Conservation (phyloP, 441 rosid genomes). For the Mallotus japonicus region DNA sequence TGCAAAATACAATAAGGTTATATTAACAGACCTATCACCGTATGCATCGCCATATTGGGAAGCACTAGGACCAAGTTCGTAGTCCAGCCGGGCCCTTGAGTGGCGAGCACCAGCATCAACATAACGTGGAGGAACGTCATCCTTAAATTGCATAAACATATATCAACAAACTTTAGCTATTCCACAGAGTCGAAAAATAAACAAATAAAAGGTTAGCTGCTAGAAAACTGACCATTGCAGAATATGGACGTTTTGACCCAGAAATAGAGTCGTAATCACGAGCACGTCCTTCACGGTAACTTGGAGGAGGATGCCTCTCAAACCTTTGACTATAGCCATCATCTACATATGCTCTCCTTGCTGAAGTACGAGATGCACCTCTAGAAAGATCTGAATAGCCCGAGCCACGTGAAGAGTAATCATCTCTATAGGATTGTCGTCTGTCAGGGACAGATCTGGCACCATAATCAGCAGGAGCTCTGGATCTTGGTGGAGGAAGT, state of each 20-base stretch:
- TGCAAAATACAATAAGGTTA: not conserved
- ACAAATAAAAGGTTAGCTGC: not conserved
- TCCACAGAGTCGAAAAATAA: not conserved
- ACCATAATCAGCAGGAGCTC: slow-evolving; percentile 70
- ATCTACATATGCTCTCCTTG: slow-evolving; percentile 78
- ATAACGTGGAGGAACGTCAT: slow-evolving; percentile 81
- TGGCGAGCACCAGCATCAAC: slow-evolving; percentile 66
- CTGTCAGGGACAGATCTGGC: slow-evolving; percentile 76
- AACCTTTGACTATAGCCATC: slow-evolving; percentile 76
- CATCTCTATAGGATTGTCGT: slow-evolving; percentile 71
- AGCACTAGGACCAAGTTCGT: slow-evolving; percentile 60
- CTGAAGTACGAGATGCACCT: slow-evolving; percentile 53
- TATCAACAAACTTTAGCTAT: slow-evolving; percentile 11
- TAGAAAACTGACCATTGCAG: slow-evolving; percentile 58
- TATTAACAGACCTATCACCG: slow-evolving; percentile 63
- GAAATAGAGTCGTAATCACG: slow-evolving; percentile 84
- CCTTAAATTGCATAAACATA: slow-evolving; percentile 40
- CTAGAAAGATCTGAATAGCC: slow-evolving; percentile 74
- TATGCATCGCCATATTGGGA: slow-evolving; percentile 79
- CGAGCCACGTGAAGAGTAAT: slow-evolving; percentile 66
- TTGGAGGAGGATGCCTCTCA: slow-evolving; percentile 74
- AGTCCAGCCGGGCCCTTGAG: slow-evolving; percentile 89
- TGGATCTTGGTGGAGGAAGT: slow-evolving; percentile 76
- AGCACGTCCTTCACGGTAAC: slow-evolving; percentile 68
- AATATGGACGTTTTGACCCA: slow-evolving; percentile 88